Percentiles rank a stretch among this genome's conserved stretches.
Conservation (phyloP, 306 rosid species). For the Casuarina equisetifolia region DNA sequence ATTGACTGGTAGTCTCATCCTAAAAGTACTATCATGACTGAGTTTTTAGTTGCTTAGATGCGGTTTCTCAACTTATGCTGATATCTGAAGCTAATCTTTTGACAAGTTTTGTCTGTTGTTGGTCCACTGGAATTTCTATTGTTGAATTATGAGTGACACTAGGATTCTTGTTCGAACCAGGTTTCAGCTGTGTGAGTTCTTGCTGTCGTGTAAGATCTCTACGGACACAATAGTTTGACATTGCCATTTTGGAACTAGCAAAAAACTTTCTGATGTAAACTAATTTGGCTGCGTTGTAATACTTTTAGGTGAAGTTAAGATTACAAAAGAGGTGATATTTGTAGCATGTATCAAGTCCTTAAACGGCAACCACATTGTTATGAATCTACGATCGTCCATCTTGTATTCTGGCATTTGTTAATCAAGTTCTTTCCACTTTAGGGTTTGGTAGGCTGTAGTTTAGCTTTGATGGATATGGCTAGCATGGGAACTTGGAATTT, state of each 20-base stretch:
- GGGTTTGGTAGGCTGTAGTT: not conserved
- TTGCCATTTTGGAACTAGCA: not conserved
- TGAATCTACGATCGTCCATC: slow-evolving; percentile 11
- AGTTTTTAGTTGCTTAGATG: slow-evolving; percentile 27
- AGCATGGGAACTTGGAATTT: not conserved
- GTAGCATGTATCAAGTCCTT: not conserved
- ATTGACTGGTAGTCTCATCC: slow-evolving; percentile 17
- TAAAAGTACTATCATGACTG: slow-evolving; percentile 19
- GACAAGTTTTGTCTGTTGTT: slow-evolving; percentile 12
- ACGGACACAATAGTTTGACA: not conserved
- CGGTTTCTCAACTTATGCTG: slow-evolving; percentile 18
- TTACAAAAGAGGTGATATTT: not conserved
- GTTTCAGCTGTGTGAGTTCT: slow-evolving; percentile 6
- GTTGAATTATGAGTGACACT: slow-evolving; percentile 6
- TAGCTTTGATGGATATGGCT: not conserved
- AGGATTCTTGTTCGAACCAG: slow-evolving; percentile 8
- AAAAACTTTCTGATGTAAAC: not conserved
- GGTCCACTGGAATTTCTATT: slow-evolving; percentile 5
- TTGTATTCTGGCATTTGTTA: not conserved
- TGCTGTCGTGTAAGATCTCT: not conserved
- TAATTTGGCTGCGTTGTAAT: not conserved
- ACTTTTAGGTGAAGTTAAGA: not conserved
- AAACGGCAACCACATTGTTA: not conserved
- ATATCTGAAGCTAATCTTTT: slow-evolving; percentile 11
- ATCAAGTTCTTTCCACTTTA: not conserved